Conservation (phyloP, 345 rosid species). For the Reutealis trisperma region DNA sequence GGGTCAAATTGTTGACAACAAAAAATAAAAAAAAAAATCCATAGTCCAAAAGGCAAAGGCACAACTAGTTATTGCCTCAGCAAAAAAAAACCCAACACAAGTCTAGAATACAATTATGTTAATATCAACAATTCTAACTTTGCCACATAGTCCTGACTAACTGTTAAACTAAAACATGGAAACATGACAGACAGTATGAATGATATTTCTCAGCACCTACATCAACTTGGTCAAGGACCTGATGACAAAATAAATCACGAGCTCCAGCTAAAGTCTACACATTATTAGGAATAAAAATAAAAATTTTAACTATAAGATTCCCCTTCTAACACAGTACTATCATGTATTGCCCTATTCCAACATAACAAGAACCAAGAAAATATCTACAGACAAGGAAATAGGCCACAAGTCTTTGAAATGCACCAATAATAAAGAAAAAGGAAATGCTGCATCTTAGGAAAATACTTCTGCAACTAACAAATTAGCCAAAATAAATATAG, state of each 20-base stretch:
- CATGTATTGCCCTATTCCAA: neutral
- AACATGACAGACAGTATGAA: neutral
- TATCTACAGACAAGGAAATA: too few species aligned
- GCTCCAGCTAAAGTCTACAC: neutral
- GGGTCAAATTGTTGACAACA: conserved; percentile 8
- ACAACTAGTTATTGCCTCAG: neutral
- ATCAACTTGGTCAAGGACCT: neutral
- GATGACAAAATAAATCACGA: neutral
- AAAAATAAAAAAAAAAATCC: conserved; percentile 17
- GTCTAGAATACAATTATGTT: neutral
- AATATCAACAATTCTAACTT: neutral
- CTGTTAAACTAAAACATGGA: neutral
- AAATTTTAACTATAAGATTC: neutral
- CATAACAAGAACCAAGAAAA: neutral
- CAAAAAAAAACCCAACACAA: neutral
- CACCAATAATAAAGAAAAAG: too few species aligned
- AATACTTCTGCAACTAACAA: too few species aligned
- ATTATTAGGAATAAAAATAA: neutral
- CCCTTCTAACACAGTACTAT: neutral
- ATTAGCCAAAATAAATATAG: neutral
- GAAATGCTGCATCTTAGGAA: too few species aligned
- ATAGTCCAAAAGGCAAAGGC: conserved; percentile 16
- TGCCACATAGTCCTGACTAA: neutral
- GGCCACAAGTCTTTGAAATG: too few species aligned
- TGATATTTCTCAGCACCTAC: neutral